A percentile compares a stretch with the other conserved stretches of the same genome.
Conservation (phyloP, 371 early-diverging fungal genomes). For the Apophysomyces trapeziformis region DNA sequence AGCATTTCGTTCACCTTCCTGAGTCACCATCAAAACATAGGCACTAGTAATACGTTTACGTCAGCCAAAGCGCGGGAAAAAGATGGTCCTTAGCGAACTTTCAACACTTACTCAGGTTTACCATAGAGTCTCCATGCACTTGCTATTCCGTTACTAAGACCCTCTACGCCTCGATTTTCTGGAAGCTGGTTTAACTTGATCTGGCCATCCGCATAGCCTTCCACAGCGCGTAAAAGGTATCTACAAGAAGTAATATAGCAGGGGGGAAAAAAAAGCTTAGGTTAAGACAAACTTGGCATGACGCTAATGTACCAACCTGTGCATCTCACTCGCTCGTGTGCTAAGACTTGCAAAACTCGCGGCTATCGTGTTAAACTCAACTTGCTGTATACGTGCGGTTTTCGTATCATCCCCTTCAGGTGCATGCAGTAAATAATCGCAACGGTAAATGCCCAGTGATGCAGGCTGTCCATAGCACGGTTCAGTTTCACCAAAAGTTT, state of each 20-base stretch:
- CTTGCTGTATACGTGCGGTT: constrained; percentile 78
- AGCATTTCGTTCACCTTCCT: constrained; percentile 92
- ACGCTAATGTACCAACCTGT: constrained; percentile 59
- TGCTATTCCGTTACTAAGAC: constrained; percentile 82
- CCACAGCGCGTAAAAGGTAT: constrained; percentile 59
- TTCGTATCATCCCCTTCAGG: constrained; percentile 43
- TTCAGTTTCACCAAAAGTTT: background rate
- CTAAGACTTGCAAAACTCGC: constrained; percentile 91
- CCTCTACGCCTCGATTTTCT: constrained; percentile 68
- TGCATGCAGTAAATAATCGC: constrained; percentile 92
- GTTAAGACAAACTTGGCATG: background rate
- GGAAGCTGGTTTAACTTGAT: constrained; percentile 68
- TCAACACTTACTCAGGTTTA: constrained; percentile 61
- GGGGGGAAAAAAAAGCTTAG: too few relatives aligned
- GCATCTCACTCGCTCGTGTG: constrained; percentile 74
- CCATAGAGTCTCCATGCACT: constrained; percentile 82
- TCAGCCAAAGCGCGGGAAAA: background rate
- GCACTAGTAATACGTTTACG: constrained; percentile 57
- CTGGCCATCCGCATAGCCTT: constrained; percentile 49
- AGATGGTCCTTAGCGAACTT: background rate
- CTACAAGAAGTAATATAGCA: constrained; percentile 31
- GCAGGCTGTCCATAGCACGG: constrained; percentile 51
- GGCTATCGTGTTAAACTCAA: constrained; percentile 97
- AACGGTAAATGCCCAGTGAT: constrained; percentile 86
- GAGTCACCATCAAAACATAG: constrained; percentile 87